Percentiles rank a stretch among this genome's conserved stretches.
phyloP scores from a whole-genome alignment of 2,329 filamentous ascomycete genomes.

The Nothophoma quercina region DNA sequence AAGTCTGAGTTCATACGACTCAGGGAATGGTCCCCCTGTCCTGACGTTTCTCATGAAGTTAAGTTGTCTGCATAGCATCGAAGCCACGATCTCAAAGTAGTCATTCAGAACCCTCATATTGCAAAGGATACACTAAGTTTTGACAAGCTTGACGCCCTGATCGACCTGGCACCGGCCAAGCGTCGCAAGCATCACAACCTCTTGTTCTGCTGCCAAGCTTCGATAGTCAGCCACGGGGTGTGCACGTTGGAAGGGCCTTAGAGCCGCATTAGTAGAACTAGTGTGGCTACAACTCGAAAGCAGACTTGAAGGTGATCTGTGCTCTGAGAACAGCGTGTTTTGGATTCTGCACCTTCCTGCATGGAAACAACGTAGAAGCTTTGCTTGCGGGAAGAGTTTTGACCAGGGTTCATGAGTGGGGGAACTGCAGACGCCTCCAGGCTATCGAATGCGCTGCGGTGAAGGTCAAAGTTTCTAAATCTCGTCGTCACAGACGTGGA shows the following conservation, averaged over 20 bases:
- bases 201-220: slow-evolving; percentile 10
- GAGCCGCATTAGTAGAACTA: slow-evolving; percentile 6
- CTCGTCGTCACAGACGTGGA: neutral
- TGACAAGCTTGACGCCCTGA: neutral
- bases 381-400: neutral
- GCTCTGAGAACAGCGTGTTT: neutral
- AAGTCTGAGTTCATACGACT: neutral
- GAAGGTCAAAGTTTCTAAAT: neutral
- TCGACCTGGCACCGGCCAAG: neutral
- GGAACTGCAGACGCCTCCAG: neutral
- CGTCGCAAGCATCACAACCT: neutral
- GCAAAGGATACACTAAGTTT: neutral
- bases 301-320: slow-evolving; percentile 1
- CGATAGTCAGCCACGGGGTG: slow-evolving; percentile 3
- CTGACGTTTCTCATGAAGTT: neutral
- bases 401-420: neutral
- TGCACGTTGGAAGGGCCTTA: slow-evolving; percentile 2
- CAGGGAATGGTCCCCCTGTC: neutral
- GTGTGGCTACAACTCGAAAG: neutral
- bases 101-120: neutral
- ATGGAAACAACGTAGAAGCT: slow-evolving; percentile 14
- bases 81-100: neutral
- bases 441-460: neutral
- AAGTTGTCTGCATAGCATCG: neutral
- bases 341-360: slow-evolving; percentile 8